phyloP scores from a whole-genome alignment of 495 filamentous ascomycete species.

The Immersiella caudata region DNA sequence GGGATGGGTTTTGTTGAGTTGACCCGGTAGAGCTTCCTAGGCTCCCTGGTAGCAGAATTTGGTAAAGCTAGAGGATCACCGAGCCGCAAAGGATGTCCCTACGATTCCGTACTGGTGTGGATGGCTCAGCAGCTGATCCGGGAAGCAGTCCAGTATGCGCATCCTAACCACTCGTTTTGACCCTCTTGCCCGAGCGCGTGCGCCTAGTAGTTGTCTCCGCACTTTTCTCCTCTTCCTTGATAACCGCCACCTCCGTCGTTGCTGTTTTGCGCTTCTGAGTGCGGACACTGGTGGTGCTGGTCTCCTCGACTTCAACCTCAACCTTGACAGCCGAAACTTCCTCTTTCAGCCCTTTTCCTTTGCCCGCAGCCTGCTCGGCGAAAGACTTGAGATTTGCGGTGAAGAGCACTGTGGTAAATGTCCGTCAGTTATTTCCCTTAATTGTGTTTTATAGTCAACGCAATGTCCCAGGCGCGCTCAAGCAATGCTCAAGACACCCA shows the following conservation, averaged over 20 bases:
- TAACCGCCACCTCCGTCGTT: neutral
- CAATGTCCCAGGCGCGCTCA: too few relatives aligned
- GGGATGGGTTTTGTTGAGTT: neutral
- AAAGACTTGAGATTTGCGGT: conserved; percentile 91
- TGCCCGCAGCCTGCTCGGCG: conserved; percentile 60
- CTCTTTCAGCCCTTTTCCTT: conserved; percentile 37
- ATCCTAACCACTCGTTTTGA: neutral
- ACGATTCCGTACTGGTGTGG: too few relatives aligned
- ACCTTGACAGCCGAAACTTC: conserved; percentile 31
- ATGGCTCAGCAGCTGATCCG: neutral
- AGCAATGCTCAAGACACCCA: too few relatives aligned
- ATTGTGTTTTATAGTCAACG: too few relatives aligned
- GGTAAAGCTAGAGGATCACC: too few relatives aligned
- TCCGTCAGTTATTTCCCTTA: too few relatives aligned
- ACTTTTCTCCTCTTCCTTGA: neutral
- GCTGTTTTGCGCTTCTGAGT: conserved; percentile 25
- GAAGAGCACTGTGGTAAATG: too few relatives aligned
- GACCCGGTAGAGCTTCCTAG: neutral
- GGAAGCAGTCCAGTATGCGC: too few relatives aligned
- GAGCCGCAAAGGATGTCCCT: too few relatives aligned
- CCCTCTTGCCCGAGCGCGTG: neutral
- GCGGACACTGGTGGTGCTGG: neutral
- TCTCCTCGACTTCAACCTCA: conserved; percentile 21
- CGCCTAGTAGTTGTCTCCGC: neutral
- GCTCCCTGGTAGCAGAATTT: too few relatives aligned